phyloP scores from a whole-genome alignment of 352 stramenopile genomes.

The Phytopythium montanum region DNA sequence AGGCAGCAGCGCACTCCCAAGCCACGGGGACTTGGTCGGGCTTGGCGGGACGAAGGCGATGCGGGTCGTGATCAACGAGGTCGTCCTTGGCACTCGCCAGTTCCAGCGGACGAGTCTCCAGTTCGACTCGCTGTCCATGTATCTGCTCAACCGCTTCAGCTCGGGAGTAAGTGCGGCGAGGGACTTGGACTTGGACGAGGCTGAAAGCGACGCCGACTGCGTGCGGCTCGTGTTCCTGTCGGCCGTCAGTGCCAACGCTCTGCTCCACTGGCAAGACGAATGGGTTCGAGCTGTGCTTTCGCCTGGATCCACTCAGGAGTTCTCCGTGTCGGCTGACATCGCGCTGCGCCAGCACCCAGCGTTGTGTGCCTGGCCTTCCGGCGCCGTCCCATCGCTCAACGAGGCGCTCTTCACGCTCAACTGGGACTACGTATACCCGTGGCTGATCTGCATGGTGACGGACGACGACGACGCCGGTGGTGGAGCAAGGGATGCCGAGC shows the following conservation, averaged over 20 bases:
- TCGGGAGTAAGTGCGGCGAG: background rate
- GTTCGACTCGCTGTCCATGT: constrained; percentile 18
- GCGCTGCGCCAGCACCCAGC: constrained; percentile 19
- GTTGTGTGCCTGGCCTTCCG: constrained; percentile 7
- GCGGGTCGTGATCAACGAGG: constrained; percentile 25
- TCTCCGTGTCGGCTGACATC: constrained; percentile 53
- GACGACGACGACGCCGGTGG: constrained; percentile 28
- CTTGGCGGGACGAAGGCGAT: constrained; percentile 23
- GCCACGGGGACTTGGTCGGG: constrained; percentile 3
- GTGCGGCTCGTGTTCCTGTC: constrained; percentile 28
- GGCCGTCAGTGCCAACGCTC: constrained; percentile 13
- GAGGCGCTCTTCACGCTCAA: constrained; percentile 55
- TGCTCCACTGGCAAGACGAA: constrained; percentile 25
- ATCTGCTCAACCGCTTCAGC: constrained; percentile 2
- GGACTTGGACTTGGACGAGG: background rate
- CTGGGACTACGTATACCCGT: constrained; percentile 70
- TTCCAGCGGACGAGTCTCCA: constrained; percentile 49
- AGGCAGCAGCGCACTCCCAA: constrained; percentile 12
- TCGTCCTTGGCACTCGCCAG: constrained; percentile 45
- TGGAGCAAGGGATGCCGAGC: too few species aligned
- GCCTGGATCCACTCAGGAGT: constrained; percentile 16
- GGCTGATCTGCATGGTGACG: constrained; percentile 46
- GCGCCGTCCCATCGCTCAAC: constrained; percentile 33
- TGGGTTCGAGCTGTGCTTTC: background rate
- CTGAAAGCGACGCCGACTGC: background rate